Evolutionary conservation across 2,329 filamentous ascomycete genomes (phyloP).

Genomic region (Talaromyces verruculosus): DNA sequence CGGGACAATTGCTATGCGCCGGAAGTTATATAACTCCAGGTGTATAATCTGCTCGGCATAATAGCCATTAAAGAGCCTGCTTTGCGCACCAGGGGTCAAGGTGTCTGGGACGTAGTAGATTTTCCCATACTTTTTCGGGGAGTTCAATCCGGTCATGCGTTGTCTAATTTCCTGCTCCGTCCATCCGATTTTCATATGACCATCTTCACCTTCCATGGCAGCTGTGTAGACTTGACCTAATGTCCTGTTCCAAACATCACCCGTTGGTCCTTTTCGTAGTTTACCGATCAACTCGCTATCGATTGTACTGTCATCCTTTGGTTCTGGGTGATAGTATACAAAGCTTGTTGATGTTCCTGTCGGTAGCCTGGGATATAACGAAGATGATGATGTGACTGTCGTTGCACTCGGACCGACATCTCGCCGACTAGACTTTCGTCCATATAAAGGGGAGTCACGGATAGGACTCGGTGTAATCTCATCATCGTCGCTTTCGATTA

Average conservation of each 20-base stretch:
- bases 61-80: neutral
- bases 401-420: too few species aligned
- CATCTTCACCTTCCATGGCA: neutral
- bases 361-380: neutral
- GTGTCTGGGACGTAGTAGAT: neutral
- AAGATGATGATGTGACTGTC: neutral
- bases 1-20: neutral
- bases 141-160: neutral
- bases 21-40: neutral
- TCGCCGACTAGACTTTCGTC: neutral
- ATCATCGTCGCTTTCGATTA: neutral
- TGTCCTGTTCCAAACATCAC: neutral
- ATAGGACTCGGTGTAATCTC: neutral
- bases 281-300: neutral
- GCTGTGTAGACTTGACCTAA: neutral
- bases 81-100: neutral
- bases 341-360: neutral
- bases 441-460: neutral
- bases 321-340: neutral
- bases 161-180: neutral
- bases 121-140: neutral
- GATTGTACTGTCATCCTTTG: neutral
- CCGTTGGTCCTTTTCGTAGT: neutral
- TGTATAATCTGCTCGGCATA: conserved; percentile 12
- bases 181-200: conserved; percentile 10